Percentiles rank a stretch among this genome's conserved stretches.
phyloP scores from a whole-genome alignment of 2,329 filamentous ascomycete species.

The Pseudocercospora eumusae region DNA sequence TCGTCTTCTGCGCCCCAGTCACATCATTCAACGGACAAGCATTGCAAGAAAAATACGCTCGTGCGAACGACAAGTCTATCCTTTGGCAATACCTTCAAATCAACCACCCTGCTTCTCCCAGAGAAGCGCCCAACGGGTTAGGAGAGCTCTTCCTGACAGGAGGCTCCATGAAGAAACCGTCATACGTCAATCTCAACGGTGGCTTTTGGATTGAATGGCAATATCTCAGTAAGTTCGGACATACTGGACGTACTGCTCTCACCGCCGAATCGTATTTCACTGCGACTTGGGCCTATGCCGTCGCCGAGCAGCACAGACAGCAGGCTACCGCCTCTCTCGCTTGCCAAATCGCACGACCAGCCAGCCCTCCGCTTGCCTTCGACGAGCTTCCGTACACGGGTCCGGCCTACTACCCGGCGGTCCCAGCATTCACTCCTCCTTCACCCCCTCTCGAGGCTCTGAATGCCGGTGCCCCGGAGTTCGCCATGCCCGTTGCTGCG shows the following conservation, averaged over 20 bases:
- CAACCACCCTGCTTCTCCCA: not conserved
- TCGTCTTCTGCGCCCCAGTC: conserved; percentile 14
- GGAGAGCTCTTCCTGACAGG: not conserved
- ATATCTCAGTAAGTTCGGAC: conserved; percentile 1
- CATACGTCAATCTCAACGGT: conserved; percentile 5
- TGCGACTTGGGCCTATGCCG: conserved; percentile 7
- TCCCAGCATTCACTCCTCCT: not conserved
- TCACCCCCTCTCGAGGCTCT: not conserved
- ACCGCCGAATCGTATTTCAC: not conserved
- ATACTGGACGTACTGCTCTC: not conserved
- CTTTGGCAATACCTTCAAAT: conserved; percentile 7
- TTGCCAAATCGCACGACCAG: not conserved
- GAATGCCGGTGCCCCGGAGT: not conserved
- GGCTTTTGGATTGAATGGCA: conserved; percentile 14
- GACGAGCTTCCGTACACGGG: not conserved
- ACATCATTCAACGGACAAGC: conserved; percentile 8
- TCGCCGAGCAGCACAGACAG: not conserved
- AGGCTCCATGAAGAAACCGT: not conserved
- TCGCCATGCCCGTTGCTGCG: not conserved
- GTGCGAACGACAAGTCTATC: not conserved
- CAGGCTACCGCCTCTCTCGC: not conserved
- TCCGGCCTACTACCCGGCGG: not conserved
- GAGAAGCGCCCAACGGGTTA: not conserved
- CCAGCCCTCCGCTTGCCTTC: not conserved
- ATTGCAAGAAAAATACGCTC: conserved; percentile 3